Evolutionary conservation across 2,329 filamentous ascomycete species (phyloP), one percentile per base, ranked within the genome.

Genomic region (Neofusicoccum ribis): DNA sequence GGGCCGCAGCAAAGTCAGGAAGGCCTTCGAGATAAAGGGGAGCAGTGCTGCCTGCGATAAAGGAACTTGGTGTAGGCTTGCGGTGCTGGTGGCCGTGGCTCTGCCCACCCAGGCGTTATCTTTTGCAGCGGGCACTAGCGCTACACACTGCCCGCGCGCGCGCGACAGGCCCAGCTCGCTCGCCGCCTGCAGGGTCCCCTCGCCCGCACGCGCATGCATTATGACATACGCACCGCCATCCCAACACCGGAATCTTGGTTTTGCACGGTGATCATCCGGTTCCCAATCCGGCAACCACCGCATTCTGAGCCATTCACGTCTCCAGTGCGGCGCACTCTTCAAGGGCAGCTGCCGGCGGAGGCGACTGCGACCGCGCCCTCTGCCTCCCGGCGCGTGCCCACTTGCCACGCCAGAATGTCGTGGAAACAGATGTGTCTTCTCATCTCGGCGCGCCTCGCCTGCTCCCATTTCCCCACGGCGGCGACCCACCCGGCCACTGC

Each of bases 221-320:
- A 59, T 59, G 54, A 59, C 47, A 34, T 8, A 31, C 39, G 54
- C 54, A 20, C 17, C 17, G 17, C 46, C 49, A 27, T n/a, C 49
- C 49, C 49, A 17, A 52, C 9, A 14, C 15, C 39, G 23, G 54
- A 59, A 44, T 59, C 54, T 59, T 59, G 54, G 39, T 44, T 34
- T 44, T n/a, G 54, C 54, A 15, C 20, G 39, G 17, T 46, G 54
- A 59, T 59, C 54, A 59, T 46, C 41, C 39, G 36, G 39, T 27
- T 59, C 39, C 54, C 52, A 56, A 56, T 56, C 36, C 52, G 52
- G 52, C 36, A 56, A 43, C 15, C 36, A 41, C 23, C 52, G 17
- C 14, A 39, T 23, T 56, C n/a, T 7, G 11, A n/a, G 52, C 50
- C 52, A 43, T 43, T 31, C 52, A 56, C 11, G 37, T 9, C 36